Conservation (phyloP, 2,329 filamentous ascomycete genomes). For the Grosmannia serpens region DNA sequence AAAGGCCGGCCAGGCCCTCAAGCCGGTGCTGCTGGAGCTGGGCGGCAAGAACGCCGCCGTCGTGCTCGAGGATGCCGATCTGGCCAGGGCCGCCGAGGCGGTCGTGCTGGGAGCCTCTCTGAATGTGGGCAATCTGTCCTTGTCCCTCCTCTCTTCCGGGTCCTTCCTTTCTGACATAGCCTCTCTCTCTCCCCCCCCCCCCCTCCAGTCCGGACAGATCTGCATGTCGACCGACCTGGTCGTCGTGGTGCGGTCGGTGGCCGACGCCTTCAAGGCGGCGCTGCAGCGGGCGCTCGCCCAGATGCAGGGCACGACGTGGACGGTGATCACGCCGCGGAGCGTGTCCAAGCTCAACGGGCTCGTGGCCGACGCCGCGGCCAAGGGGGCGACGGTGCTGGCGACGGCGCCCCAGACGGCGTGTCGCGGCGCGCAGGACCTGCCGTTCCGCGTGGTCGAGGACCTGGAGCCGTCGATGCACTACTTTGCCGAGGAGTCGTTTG, state of each 20-base stretch:
- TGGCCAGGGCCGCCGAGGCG: slow-evolving; percentile 56
- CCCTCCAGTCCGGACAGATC: slow-evolving; percentile 51
- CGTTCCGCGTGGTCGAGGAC: slow-evolving; percentile 47
- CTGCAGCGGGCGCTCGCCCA: slow-evolving; percentile 15
- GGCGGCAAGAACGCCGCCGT: slow-evolving; percentile 74
- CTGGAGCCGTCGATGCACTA: slow-evolving; percentile 62
- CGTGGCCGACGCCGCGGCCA: slow-evolving; percentile 53
- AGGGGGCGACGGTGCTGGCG: slow-evolving; percentile 45
- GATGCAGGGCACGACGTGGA: slow-evolving; percentile 21
- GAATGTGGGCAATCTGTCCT: background rate
- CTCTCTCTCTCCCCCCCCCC: background rate
- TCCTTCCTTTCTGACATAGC: background rate
- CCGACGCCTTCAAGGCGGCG: slow-evolving; percentile 31
- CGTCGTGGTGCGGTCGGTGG: slow-evolving; percentile 39
- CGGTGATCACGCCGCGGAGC: slow-evolving; percentile 37
- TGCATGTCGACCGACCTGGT: slow-evolving; percentile 81
- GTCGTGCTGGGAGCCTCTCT: slow-evolving; percentile 57
- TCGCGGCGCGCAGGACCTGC: slow-evolving; percentile 27
- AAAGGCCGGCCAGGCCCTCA: slow-evolving; percentile 60
- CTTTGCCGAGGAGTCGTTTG: slow-evolving; percentile 66
- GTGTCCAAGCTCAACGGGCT: slow-evolving; percentile 56
- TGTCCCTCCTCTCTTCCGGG: background rate
- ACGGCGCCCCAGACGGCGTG: slow-evolving; percentile 22
- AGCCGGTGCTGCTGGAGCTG: slow-evolving; percentile 70
- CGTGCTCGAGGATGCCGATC: slow-evolving; percentile 68